Evolutionary conservation across 2,329 filamentous ascomycete species (phyloP), one percentile per base, ranked within the genome.

Genomic region (Phyllosticta paracitricarpa): DNA sequence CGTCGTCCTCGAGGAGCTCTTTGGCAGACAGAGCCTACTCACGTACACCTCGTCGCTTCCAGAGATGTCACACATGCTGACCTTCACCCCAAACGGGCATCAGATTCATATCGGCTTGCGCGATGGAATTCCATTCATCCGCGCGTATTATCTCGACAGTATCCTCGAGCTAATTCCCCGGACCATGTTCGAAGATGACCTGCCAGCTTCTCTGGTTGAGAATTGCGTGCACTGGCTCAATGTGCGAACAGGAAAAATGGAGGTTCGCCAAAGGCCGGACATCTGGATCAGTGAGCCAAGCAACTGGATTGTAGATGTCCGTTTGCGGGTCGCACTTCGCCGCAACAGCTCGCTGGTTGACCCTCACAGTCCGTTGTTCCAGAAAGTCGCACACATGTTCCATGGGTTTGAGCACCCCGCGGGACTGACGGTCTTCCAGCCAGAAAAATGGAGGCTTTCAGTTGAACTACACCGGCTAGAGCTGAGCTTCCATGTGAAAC

Each of bases 141-240:
- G 76, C 35, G 79, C 79, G 0, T 62, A 64, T 0, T 66, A 66
- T 2, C 2, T 52, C 7, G n/a, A 63, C 0, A 56, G 61, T 0
- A 22, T 75, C 0, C 66, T 76, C 0, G 76, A 80, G 58, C 66
- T 71, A 1, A 63, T 81, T 17, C 70, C 72, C 1, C 54, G 57
- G 0, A 9, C 59, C 0, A 48, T 72, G 0, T 75, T 79, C 51
- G 25, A 58, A 2, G 53, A 60, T 40, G 83, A 85, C 64, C 69
- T 87, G 0, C 86, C 85, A 0, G 65, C 64, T 0, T 67, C 75
- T 0, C 72, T 89, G 0, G 63, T 85, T 0, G 69, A 80, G 0
- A 71, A 78, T 6, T 86, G 81, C 57, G 73, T 81, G 0, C 85
- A 89, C 63, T 88, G 84, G 84, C 71, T 87, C 3, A 74, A 87